Evolutionary conservation across 495 filamentous ascomycete species (phyloP).

Genomic region (Aspergillus saccharolyticus): DNA sequence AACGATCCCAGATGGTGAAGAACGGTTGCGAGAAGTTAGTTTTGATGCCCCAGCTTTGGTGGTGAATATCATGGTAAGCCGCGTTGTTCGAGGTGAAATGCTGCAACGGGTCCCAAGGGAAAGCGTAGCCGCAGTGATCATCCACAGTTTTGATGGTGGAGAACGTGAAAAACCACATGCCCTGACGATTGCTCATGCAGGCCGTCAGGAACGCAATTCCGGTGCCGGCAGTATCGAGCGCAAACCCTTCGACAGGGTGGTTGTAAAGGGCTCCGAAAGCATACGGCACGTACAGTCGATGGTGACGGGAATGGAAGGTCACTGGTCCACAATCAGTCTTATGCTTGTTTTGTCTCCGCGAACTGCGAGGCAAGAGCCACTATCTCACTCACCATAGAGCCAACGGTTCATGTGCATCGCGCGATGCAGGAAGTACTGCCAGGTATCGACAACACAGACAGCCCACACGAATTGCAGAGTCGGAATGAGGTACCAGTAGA

Average conservation of each 20-base stretch:
- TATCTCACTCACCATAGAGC: conserved; percentile 73
- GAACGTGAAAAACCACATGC: conserved; percentile 77
- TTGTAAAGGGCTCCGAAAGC: conserved; percentile 97
- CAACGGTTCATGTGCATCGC: conserved; percentile 92
- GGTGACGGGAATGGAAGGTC: conserved; percentile 88
- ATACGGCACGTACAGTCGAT: conserved; percentile 94
- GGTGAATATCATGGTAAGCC: conserved; percentile 93
- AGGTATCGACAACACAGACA: conserved; percentile 77
- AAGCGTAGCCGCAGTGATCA: conserved; percentile 92
- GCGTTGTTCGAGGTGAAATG: conserved; percentile 88
- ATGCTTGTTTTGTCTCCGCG: background rate
- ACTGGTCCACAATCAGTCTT: conserved; percentile 40
- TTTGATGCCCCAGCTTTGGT: conserved; percentile 98
- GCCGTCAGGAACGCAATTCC: conserved; percentile 73
- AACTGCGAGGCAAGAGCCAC: background rate
- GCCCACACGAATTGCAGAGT: conserved; percentile 67
- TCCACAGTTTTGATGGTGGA: conserved; percentile 94
- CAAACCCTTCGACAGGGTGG: conserved; percentile 82
- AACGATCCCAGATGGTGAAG: conserved; percentile 49
- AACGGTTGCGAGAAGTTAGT: conserved; percentile 52
- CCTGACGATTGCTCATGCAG: conserved; percentile 71
- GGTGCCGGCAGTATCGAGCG: conserved; percentile 85
- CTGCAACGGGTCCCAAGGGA: conserved; percentile 94
- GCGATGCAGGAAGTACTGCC: conserved; percentile 95
- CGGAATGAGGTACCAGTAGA: conserved; percentile 78